Conservation (phyloP, 805 yeast genomes). For the Yamadazyma akitaensis region DNA sequence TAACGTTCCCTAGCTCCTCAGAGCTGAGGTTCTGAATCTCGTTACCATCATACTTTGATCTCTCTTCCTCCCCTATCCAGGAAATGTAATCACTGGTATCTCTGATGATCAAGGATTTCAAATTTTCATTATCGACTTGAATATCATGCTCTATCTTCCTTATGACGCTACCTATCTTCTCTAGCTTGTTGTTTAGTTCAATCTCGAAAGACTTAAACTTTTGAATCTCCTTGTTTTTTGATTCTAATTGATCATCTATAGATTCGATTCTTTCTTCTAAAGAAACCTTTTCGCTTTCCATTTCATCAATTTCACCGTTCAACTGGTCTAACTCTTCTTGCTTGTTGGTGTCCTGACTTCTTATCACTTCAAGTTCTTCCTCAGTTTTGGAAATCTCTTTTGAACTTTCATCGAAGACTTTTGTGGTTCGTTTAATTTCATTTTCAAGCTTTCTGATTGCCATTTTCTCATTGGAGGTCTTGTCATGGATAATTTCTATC, state of each 20-base stretch:
- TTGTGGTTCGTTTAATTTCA: slow-evolving; percentile 55
- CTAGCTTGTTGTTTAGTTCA: slow-evolving; percentile 62
- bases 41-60: slow-evolving; percentile 30
- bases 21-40: slow-evolving; percentile 43
- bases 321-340: slow-evolving; percentile 33
- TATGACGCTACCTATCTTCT: slow-evolving; percentile 42
- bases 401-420: slow-evolving; percentile 44
- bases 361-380: slow-evolving; percentile 21
- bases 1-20: slow-evolving; percentile 48
- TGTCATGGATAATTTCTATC: slow-evolving; percentile 56
- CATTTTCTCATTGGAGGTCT: slow-evolving; percentile 54
- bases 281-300: slow-evolving; percentile 39
- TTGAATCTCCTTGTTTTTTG: slow-evolving; percentile 47
- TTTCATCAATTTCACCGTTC: slow-evolving; percentile 24
- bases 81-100: slow-evolving; percentile 50
- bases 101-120: slow-evolving; percentile 46
- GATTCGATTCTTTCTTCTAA: slow-evolving; percentile 38
- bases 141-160: slow-evolving; percentile 39
- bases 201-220: slow-evolving; percentile 62
- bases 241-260: slow-evolving; percentile 23
- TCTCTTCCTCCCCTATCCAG: slow-evolving; percentile 48
- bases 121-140: slow-evolving; percentile 34
- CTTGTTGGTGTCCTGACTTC: slow-evolving; percentile 18
- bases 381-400: slow-evolving; percentile 39
- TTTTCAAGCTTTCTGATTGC: slow-evolving; percentile 59